These are phyloP conservation scores for Arachis hypogaea DNA, from an alignment of 306 rosid genomes.

Conservation along the genomic window DNA sequence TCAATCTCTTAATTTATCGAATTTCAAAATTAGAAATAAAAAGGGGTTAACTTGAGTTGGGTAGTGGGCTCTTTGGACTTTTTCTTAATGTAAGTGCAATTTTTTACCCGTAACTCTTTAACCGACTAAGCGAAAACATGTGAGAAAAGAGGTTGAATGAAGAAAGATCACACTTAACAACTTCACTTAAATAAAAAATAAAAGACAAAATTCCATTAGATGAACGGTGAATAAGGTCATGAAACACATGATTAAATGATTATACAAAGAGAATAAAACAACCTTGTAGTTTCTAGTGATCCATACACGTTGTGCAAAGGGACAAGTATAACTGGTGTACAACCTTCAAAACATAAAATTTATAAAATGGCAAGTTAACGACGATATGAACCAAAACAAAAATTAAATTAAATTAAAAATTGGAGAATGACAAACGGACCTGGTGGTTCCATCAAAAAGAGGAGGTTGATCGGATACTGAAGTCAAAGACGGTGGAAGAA, in stretches of 20 bases:
- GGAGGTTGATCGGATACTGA: slow-evolving; percentile 69
- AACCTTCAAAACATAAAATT: slow-evolving; percentile 41
- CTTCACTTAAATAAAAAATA: too few species aligned
- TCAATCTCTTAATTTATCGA: too few species aligned
- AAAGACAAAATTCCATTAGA: too few species aligned
- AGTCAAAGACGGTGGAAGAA: slow-evolving; percentile 56
- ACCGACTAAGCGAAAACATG: too few species aligned
- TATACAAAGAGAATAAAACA: neutral
- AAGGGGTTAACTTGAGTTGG: too few species aligned
- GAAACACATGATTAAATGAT: neutral
- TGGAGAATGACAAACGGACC: slow-evolving; percentile 44
- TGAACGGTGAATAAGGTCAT: neutral
- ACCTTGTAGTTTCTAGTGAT: slow-evolving; percentile 85
- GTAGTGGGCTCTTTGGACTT: too few species aligned
- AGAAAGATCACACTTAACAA: too few species aligned
- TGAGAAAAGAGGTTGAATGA: too few species aligned
- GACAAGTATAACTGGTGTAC: slow-evolving; percentile 60
- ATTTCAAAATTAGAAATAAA: too few species aligned
- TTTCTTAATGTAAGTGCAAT: too few species aligned
- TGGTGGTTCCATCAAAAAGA: slow-evolving; percentile 83
- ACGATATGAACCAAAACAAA: neutral
- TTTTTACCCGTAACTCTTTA: too few species aligned
- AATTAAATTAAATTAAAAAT: neutral
- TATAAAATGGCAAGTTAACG: neutral
- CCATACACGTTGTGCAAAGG: slow-evolving; percentile 89